Conservation (phyloP, 495 filamentous ascomycete species). For the Talaromyces trachyspermus region DNA sequence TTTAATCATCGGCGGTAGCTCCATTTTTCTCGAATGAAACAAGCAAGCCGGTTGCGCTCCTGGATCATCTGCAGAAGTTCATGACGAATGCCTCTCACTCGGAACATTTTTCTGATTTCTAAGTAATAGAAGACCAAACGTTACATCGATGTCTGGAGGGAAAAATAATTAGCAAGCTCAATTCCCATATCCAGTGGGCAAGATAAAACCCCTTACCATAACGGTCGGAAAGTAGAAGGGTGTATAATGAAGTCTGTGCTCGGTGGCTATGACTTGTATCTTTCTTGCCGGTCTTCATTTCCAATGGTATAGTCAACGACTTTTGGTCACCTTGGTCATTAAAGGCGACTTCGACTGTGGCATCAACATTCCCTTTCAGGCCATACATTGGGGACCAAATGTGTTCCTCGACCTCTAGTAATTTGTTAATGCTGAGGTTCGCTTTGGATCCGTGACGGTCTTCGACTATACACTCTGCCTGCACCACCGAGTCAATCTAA, state of each 20-base stretch:
- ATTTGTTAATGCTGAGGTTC: constrained; percentile 79
- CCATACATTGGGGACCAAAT: constrained; percentile 97
- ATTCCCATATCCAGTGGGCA: not conserved
- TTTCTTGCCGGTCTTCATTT: constrained; percentile 88
- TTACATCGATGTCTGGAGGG: constrained; percentile 67
- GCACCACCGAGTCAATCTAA: constrained; percentile 36
- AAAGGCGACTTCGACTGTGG: constrained; percentile 89
- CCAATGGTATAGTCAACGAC: constrained; percentile 80
- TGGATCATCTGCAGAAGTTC: constrained; percentile 94
- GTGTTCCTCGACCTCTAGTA: constrained; percentile 95
- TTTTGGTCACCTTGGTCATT: constrained; percentile 53
- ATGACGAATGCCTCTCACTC: constrained; percentile 73
- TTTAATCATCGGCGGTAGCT: constrained; percentile 79
- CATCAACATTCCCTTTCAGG: constrained; percentile 95
- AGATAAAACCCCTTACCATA: constrained; percentile 52
- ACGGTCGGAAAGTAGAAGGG: constrained; percentile 82
- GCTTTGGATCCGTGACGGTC: constrained; percentile 67
- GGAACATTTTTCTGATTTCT: constrained; percentile 75
- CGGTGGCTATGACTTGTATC: constrained; percentile 67
- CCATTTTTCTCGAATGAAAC: constrained; percentile 72
- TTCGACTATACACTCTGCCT: constrained; percentile 66
- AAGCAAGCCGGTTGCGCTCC: constrained; percentile 83
- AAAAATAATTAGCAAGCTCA: constrained; percentile 9
- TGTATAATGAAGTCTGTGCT: constrained; percentile 93
- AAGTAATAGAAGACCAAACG: constrained; percentile 89